A percentile compares a stretch with the other conserved stretches of the same genome.
Evolutionary conservation across 805 yeast genomes (phyloP).

Genomic region (Wickerhamiella dianesei): DNA sequence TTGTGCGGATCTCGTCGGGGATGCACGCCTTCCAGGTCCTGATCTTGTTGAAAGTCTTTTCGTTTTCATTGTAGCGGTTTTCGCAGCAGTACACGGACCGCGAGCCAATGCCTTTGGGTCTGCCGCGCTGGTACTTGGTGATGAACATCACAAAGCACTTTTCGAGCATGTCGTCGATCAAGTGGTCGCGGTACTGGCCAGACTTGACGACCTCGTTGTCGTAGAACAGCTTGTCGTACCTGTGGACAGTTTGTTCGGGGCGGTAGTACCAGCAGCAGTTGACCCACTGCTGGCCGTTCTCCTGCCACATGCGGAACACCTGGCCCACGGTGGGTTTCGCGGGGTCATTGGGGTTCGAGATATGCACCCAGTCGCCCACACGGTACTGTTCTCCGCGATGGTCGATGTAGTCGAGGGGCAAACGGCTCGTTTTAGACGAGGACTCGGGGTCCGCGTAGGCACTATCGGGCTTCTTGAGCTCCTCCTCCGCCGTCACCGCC

Average conservation of each 20-base stretch:
- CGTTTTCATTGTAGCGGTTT: slow-evolving; percentile 81
- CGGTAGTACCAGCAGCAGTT: slow-evolving; percentile 97
- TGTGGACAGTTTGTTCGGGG: slow-evolving; percentile 95
- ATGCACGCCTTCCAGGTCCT: slow-evolving; percentile 98
- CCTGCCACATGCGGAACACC: slow-evolving; percentile 80
- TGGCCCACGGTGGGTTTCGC: slow-evolving; percentile 88
- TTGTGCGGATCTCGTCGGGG: slow-evolving; percentile 86
- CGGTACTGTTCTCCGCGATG: slow-evolving; percentile 58
- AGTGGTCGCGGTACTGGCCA: slow-evolving; percentile 91
- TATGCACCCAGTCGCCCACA: slow-evolving; percentile 91
- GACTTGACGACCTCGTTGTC: slow-evolving; percentile 93
- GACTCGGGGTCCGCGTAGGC: slow-evolving; percentile 40
- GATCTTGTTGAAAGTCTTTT: slow-evolving; percentile 82
- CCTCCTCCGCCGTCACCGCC: slow-evolving; percentile 43
- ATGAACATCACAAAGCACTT: slow-evolving; percentile 91
- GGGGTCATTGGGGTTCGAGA: slow-evolving; percentile 77
- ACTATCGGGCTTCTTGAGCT: slow-evolving; percentile 68
- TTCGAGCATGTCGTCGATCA: slow-evolving; percentile 75
- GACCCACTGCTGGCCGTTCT: slow-evolving; percentile 70
- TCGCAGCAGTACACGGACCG: slow-evolving; percentile 83
- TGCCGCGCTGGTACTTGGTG: slow-evolving; percentile 89
- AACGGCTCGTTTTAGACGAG: slow-evolving; percentile 53
- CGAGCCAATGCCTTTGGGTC: slow-evolving; percentile 59
- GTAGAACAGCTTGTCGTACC: slow-evolving; percentile 76
- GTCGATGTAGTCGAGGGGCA: slow-evolving; percentile 68